These are phyloP conservation scores for Penicillium riverlandense DNA, from an alignment of 495 filamentous ascomycete genomes.

Conservation along the genomic window DNA sequence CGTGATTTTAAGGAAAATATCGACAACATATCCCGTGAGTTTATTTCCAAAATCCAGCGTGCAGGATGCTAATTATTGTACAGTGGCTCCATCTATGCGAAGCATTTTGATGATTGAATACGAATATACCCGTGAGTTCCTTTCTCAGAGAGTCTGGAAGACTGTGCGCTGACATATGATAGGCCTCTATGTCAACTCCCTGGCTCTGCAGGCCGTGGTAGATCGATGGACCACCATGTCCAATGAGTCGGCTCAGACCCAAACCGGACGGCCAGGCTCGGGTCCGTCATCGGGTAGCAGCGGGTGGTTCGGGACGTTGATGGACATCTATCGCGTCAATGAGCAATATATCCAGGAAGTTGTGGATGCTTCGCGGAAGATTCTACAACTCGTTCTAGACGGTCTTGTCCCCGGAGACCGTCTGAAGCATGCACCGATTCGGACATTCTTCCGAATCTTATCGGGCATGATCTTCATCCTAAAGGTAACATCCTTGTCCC, in stretches of 20 bases:
- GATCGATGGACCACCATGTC: conserved; percentile 78
- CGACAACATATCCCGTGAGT: conserved; percentile 50
- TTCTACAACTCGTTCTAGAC: conserved; percentile 76
- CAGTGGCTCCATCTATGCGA: conserved; percentile 68
- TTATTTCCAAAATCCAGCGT: not conserved
- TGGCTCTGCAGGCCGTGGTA: conserved; percentile 89
- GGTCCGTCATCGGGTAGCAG: conserved; percentile 23
- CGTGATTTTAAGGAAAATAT: conserved; percentile 68
- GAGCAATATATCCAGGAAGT: conserved; percentile 82
- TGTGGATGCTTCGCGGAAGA: conserved; percentile 75
- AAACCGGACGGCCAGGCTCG: conserved; percentile 32
- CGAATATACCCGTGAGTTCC: conserved; percentile 64
- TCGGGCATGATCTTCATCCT: conserved; percentile 93
- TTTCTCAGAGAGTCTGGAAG: too few relatives aligned
- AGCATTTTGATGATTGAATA: conserved; percentile 86
- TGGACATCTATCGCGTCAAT: conserved; percentile 49
- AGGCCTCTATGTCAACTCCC: conserved; percentile 79
- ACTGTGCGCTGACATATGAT: conserved; percentile 5
- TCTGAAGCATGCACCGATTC: conserved; percentile 84
- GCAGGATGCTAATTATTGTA: not conserved
- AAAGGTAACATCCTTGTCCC: conserved; percentile 36
- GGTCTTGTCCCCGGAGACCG: conserved; percentile 74
- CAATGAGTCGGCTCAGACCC: conserved; percentile 44
- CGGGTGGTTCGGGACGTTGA: conserved; percentile 45
- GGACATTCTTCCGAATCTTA: conserved; percentile 91